Base-by-base conservation (phyloP, 2,329 filamentous ascomycete genomes). In the Ophiostoma ulmi region DNA sequence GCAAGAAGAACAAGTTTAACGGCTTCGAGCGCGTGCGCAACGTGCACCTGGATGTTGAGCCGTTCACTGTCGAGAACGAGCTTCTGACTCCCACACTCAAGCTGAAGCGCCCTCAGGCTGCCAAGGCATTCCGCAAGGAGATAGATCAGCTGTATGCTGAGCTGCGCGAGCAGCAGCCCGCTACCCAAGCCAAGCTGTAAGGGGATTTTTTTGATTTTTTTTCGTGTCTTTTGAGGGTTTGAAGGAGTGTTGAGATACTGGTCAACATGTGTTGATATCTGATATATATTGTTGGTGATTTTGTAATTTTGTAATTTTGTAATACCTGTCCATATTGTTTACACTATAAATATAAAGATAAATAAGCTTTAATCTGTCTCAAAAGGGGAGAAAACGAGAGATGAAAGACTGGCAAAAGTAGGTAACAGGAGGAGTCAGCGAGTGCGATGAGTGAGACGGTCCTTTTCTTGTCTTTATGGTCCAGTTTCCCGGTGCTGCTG, bases 11-110 rank as follows among this genome's bases (percentile, higher is more conserved):
- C 80, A 97, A 95, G 82, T 94, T 99, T 80, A 95, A 97, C 78
- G 92, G 89, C 75, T 98, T 91, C 76, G 95, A 99, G 84, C 88
- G 88, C 74, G 90, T 98, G 66, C 87, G 86, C 78, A 91, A 90
- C 75, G 85, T 90, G 71, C 81, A 90, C 73, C 81, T 99, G 75
- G 89, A 91, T 76, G 76, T 97, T 17, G 95, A 99, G 72, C 95
- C 95, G 1, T 98, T 99, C 76, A 92, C 89, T 0, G 89, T 98
- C 74, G 94, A 97, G 68, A 99, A 99, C 78, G 91, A 97, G 80
- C 84, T 97, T 68, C 81, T 94, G 78, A 95, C 92, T 26, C 92
- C 92, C 31, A 96, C 92, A 36, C 80, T 88, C 35, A 88, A 88
- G 78, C 80, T 88, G 66, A 88, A 88, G 82, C 82, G 86, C 69